Evolutionary conservation across 2,329 filamentous ascomycete genomes (phyloP).

Genomic region (Verticillium nubilum): DNA sequence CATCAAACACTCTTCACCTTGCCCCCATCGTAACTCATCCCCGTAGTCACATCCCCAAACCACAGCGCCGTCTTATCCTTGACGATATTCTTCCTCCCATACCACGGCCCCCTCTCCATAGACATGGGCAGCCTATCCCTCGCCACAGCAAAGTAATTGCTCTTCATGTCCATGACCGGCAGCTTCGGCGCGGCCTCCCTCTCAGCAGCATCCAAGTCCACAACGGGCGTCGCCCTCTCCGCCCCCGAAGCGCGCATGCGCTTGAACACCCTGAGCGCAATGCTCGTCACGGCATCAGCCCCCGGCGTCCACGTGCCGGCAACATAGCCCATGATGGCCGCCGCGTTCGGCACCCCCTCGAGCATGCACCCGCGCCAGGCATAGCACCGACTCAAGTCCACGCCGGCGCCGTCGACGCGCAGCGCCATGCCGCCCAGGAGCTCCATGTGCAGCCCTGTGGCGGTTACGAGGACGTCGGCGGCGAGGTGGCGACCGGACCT

Average conservation of each 20-base stretch:
- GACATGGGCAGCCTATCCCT: constrained; percentile 28
- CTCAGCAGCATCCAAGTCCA: constrained; percentile 7
- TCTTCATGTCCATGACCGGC: constrained; percentile 20
- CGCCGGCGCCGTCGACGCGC: constrained; percentile 44
- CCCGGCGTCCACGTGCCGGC: constrained; percentile 64
- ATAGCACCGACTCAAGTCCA: constrained; percentile 45
- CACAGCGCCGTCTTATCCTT: constrained; percentile 22
- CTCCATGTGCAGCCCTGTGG: constrained; percentile 59
- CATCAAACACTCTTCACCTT: background rate
- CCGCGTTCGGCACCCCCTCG: constrained; percentile 59
- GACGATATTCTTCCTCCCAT: constrained; percentile 23
- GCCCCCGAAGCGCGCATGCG: constrained; percentile 32
- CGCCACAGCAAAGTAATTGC: constrained; percentile 28
- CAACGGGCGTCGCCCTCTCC: constrained; percentile 2
- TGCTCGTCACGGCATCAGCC: constrained; percentile 45
- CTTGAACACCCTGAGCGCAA: constrained; percentile 44
- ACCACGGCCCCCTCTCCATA: constrained; percentile 28
- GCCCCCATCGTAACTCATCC: constrained; percentile 13
- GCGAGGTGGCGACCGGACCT: constrained; percentile 41
- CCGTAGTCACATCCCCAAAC: constrained; percentile 24
- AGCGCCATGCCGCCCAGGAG: constrained; percentile 49
- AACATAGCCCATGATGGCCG: constrained; percentile 59
- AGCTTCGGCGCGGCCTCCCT: constrained; percentile 12
- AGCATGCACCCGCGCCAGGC: constrained; percentile 63
- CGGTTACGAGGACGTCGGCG: constrained; percentile 64